phyloP scores from a whole-genome alignment of 2,329 filamentous ascomycete species.

The Venturia nashicola region DNA sequence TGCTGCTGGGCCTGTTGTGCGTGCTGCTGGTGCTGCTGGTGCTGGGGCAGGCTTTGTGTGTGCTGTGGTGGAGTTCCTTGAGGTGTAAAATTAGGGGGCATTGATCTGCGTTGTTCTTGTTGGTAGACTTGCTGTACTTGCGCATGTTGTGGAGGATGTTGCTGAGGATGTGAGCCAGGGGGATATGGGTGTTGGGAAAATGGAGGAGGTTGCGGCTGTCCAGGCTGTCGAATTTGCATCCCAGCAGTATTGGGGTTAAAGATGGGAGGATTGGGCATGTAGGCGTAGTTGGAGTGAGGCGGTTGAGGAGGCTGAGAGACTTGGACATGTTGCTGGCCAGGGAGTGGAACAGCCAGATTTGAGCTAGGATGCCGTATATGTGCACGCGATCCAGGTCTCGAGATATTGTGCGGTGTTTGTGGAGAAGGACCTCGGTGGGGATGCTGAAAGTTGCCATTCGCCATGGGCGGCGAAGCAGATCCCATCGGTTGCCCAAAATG shows the following conservation, averaged over 20 bases:
- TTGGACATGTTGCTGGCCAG: constrained; percentile 41
- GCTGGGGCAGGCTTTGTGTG: constrained; percentile 21
- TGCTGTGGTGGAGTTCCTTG: constrained; percentile 23
- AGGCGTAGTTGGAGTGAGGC: constrained; percentile 58
- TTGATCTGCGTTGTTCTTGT: constrained; percentile 20
- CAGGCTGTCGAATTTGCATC: constrained; percentile 30
- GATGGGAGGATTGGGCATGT: constrained; percentile 74
- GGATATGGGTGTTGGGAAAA: constrained; percentile 23
- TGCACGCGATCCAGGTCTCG: constrained; percentile 69
- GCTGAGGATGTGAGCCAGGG: constrained; percentile 18
- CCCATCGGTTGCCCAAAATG: constrained; percentile 71
- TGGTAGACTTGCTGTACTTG: constrained; percentile 19
- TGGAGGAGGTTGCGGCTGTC: constrained; percentile 27
- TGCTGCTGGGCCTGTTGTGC: constrained; percentile 41
- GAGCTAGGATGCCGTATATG: constrained; percentile 65
- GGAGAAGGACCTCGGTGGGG: constrained; percentile 69
- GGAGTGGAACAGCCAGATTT: constrained; percentile 43
- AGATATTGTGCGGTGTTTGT: constrained; percentile 56
- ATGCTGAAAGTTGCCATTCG: constrained; percentile 59
- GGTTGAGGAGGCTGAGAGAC: constrained; percentile 47
- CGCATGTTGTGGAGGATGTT: constrained; percentile 48
- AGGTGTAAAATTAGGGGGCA: constrained; percentile 4
- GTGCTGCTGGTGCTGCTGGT: constrained; percentile 28
- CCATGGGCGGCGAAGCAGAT: constrained; percentile 79
- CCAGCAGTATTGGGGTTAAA: constrained; percentile 56